Evolutionary conservation across 139 green algal genomes (phyloP).

Genomic region (Pedinophyceae sp.): DNA sequence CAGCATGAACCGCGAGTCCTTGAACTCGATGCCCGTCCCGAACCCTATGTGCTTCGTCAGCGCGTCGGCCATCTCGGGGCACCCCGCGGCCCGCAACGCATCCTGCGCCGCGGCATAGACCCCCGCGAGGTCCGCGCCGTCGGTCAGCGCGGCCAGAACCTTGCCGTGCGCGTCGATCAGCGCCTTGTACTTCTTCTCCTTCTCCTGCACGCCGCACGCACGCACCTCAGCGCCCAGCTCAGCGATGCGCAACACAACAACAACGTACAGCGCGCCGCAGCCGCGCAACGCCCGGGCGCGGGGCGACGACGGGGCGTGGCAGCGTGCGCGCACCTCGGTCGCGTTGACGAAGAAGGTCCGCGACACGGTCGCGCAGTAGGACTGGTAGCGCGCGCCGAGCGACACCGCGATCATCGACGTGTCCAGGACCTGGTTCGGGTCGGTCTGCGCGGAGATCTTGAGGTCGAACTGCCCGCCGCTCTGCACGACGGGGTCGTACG

Average conservation of each 20-base stretch:
- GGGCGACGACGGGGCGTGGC: no score
- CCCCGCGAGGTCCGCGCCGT: slow-evolving; percentile 38
- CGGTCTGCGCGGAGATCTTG: slow-evolving; percentile 19
- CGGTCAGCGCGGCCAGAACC: slow-evolving; percentile 50
- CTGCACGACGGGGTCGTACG: slow-evolving; percentile 86
- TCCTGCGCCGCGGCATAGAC: slow-evolving; percentile 51
- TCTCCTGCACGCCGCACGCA: slow-evolving; percentile 23
- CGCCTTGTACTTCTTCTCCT: slow-evolving; percentile 16
- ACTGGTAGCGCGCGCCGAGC: slow-evolving; percentile 59
- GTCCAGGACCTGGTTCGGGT: slow-evolving; percentile 20
- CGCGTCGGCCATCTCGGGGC: slow-evolving; percentile 41
- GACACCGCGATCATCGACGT: slow-evolving; percentile 22
- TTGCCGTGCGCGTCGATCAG: slow-evolving; percentile 47
- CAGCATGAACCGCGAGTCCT: slow-evolving; percentile 30
- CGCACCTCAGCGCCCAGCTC: no score
- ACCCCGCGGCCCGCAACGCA: slow-evolving; percentile 27
- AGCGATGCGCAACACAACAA: no score
- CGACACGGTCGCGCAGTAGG: slow-evolving; percentile 84
- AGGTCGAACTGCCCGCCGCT: slow-evolving; percentile 59
- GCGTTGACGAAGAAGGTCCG: slow-evolving; percentile 74
- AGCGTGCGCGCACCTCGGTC: no score
- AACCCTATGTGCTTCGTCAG: slow-evolving; percentile 75
- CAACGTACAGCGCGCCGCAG: no score
- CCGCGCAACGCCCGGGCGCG: no score
- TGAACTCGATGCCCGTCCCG: slow-evolving; percentile 81